Base-by-base conservation (phyloP, 2,329 filamentous ascomycete species). In the Aureobasidium sp. region DNA sequence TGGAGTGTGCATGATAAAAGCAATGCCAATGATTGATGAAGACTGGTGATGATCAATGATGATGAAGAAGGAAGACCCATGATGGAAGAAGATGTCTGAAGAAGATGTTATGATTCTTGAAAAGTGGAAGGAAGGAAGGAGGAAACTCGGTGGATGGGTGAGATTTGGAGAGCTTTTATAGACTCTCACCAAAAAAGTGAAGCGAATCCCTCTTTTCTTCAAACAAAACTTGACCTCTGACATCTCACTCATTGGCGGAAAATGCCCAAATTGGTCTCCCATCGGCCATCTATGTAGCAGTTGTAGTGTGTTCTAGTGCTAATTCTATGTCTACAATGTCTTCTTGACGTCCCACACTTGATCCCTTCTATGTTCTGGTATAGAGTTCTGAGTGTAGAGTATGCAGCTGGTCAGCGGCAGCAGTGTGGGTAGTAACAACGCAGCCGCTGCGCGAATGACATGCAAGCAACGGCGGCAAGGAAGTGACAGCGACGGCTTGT, bases 21-120 rank as follows among this genome's bases (percentile, higher is more conserved):
- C 27, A 42, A 59, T 36, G 29, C 20, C 36, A 23, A 42, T 59
- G 44, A 50, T 41, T 59, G 46, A 51, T 51, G 57, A 51, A 51
- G 36, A 53, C 29, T 47, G n/a, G 26, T 23, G 51, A 53, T 20
- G 50, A 41, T 5, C 12, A 37, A 37, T 5, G 37, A 55, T 55
- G 51, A 53, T 55, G 37, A 44, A 56, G 52, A 41, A 27, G 34
- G 51, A 53, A 37, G 51, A 41, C 23, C 7, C 27, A 56, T 44
- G 37, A 41, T 55, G 36, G 34, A 55, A 55, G 52, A 44, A 48
- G 51, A 44, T 44, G 37, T 20, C 27, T 20, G 17, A 44, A 32
- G 37, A 32, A 17, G 52, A 32, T 20, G 23, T 23, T 6, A 34
- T 52, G 50, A 36, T 53, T 53, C 3, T 39, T 37, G 50, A 32